Percentiles rank a stretch among this genome's conserved stretches.
phyloP scores from a whole-genome alignment of 768 basidiomycete genomes.

The Phaeotremella fagi region DNA sequence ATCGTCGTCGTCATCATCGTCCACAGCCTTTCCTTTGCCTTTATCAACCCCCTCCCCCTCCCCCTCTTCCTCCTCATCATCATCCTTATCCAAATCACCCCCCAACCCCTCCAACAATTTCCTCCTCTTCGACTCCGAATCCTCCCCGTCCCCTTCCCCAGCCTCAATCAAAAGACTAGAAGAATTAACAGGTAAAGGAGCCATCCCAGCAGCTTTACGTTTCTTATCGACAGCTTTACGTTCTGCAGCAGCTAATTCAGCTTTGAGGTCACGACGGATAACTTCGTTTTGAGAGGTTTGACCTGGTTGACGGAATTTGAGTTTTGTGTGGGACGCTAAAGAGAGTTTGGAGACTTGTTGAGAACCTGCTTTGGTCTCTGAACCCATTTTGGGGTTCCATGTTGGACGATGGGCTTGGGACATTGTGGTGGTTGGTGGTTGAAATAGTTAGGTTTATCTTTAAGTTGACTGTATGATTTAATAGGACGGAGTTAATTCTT shows the following conservation, averaged over 20 bases:
- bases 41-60: conserved; percentile 34
- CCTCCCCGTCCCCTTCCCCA: conserved; percentile 54
- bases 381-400: conserved; percentile 95
- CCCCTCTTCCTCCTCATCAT: conserved; percentile 55
- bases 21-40: conserved; percentile 48
- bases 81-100: conserved; percentile 80
- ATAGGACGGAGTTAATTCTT: too few relatives aligned
- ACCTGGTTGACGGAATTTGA: conserved; percentile 95
- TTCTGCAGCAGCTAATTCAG: conserved; percentile 79
- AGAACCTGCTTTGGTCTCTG: conserved; percentile 85
- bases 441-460: too few relatives aligned
- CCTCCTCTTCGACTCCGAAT: conserved; percentile 72
- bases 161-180: conserved; percentile 52
- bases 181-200: conserved; percentile 42
- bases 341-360: conserved; percentile 88
- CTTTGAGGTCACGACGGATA: conserved; percentile 68
- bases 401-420: conserved; percentile 48
- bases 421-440: too few relatives aligned
- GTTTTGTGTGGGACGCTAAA: conserved; percentile 91
- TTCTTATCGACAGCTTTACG: conserved; percentile 84
- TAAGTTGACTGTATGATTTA: too few relatives aligned
- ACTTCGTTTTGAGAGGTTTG: conserved; percentile 79
- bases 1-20: conserved; percentile 44
- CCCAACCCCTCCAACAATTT: conserved; percentile 84
- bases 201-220: conserved; percentile 76